A percentile compares a stretch with the other conserved stretches of the same genome.
phyloP scores from a whole-genome alignment of 345 rosid species.

The Combretum micranthum region DNA sequence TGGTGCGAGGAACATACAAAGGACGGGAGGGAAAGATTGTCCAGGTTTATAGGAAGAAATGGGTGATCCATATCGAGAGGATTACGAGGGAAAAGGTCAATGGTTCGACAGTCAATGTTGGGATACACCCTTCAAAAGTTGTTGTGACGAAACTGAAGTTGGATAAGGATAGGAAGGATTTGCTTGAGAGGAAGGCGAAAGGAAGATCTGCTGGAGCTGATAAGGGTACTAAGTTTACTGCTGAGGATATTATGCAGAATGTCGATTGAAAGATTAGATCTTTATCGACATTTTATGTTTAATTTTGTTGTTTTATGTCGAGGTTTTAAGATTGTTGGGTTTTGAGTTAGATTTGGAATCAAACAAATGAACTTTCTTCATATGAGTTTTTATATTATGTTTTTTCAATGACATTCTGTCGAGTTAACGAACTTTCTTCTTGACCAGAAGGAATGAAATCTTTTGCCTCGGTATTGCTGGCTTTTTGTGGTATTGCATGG shows the following conservation, averaged over 20 bases:
- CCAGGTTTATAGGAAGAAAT: constrained; percentile 16
- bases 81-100: constrained; percentile 20
- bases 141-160: constrained; percentile 12
- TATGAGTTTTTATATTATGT: no score
- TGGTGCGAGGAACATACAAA: constrained; percentile 20
- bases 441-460: no score
- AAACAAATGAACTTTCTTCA: no score
- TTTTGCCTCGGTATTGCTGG: no score
- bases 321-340: no score
- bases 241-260: constrained; percentile 16
- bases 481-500: no score
- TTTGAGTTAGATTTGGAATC: no score
- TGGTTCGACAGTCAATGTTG: constrained; percentile 16
- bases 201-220: constrained; percentile 16
- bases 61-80: constrained; percentile 23
- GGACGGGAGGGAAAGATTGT: constrained; percentile 22
- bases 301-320: no score
- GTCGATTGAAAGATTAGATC: background rate
- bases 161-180: constrained; percentile 17
- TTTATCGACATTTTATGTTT: no score
- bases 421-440: no score
- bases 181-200: constrained; percentile 20
- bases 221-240: constrained; percentile 18
- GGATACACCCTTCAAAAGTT: constrained; percentile 15
- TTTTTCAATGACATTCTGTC: no score